phyloP scores from a whole-genome alignment of 2,329 filamentous ascomycete species.

The Aspergillus felis region DNA sequence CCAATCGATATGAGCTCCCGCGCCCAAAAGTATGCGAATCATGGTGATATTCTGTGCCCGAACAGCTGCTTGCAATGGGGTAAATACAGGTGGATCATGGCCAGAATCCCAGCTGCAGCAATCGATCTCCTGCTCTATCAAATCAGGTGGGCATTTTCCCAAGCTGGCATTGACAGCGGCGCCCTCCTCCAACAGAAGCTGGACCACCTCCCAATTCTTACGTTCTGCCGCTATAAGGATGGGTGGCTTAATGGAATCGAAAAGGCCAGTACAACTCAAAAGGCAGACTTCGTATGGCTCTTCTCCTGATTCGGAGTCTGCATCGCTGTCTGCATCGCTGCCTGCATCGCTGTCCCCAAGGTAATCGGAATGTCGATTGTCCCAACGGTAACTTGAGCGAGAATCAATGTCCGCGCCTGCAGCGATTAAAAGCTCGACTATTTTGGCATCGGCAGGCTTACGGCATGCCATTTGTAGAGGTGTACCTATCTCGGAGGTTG shows the following conservation, averaged over 20 bases:
- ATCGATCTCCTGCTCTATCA: slow-evolving; percentile 1
- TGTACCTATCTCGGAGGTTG: slow-evolving; percentile 3
- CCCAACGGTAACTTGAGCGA: slow-evolving; percentile 2
- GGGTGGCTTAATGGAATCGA: slow-evolving; percentile 7
- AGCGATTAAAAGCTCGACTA: slow-evolving; percentile 12
- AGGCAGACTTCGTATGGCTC: background rate
- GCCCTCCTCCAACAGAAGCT: slow-evolving; percentile 19
- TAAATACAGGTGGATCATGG: slow-evolving; percentile 1
- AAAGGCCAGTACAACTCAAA: too few relatives aligned
- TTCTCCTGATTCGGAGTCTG: background rate
- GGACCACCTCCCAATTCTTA: slow-evolving; percentile 14
- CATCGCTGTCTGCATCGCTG: too few relatives aligned
- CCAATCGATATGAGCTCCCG: slow-evolving; percentile 13
- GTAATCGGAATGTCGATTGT: background rate
- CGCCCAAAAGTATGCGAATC: slow-evolving; percentile 14
- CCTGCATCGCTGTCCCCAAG: too few relatives aligned
- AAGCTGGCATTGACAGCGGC: slow-evolving; percentile 17
- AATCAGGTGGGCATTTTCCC: slow-evolving; percentile 5
- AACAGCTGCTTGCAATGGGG: slow-evolving; percentile 16
- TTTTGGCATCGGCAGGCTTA: slow-evolving; percentile 1
- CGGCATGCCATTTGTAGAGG: slow-evolving; percentile 2
- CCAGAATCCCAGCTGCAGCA: background rate
- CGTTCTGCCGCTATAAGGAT: slow-evolving; percentile 17
- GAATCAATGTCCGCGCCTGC: slow-evolving; percentile 12
- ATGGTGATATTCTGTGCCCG: slow-evolving; percentile 13